Evolutionary conservation across 257 asterid species (phyloP), one percentile per base, ranked within the genome.

Genomic region (Salvia splendens): DNA sequence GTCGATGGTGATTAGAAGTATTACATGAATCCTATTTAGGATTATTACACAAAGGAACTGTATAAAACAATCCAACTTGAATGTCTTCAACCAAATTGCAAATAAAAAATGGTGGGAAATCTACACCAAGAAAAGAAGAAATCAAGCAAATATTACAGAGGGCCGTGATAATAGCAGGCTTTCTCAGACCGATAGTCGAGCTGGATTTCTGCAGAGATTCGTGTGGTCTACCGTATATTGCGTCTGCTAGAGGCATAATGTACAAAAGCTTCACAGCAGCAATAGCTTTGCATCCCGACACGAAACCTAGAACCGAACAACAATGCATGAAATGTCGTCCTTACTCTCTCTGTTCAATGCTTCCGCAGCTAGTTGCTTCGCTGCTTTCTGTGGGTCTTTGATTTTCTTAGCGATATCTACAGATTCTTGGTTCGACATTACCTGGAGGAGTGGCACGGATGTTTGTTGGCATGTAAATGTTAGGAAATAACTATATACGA

Each of bases 291-390:
- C 4, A 45, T 52, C 54, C 55, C 73, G 71, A 78, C 70, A 70
- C 15, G 36, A 16, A 16, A 10, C 79, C 73, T 73, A 77, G 83
- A 88, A 91, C 5, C 89, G 89, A 62, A 91, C 83, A 28, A 91
- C 98, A 4, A 91, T 73, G 94, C 96, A 88, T 11, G 98, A 88
- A 52, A 91, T 88, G 57, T 91, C 98, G 6, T 91, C 98, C 83
- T 84, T 88, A 58, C 98, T 91, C 24, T 91, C 96, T 76, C 91
- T 79, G 72, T 80, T 51, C 79, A 91, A 35, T n/a, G 98, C 94
- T 79, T 88, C 98, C 0, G 42, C 20, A 2, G 81, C 95, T 8
- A 91, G 79, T 62, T 82, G 91, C 53, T 85, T 91, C 52, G 96
- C 98, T 53, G 95, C 96, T 74, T 86, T 91, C 75, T 73, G 89